phyloP scores from a whole-genome alignment of 2,329 filamentous ascomycete species.

The Aureobasidium sp. region DNA sequence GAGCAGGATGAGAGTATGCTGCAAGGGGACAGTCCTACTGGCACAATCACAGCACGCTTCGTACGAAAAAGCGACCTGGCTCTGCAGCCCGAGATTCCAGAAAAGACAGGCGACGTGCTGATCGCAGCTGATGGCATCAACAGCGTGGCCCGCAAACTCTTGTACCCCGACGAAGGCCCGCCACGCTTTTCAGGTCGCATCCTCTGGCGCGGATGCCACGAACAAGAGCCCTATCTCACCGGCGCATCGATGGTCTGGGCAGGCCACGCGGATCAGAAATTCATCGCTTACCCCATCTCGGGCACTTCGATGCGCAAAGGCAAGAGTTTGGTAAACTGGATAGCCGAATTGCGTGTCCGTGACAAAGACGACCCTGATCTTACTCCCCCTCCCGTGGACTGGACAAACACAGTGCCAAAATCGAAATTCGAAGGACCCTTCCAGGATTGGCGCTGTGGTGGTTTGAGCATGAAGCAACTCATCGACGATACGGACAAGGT shows the following conservation, averaged over 20 bases:
- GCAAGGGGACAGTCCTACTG: neutral
- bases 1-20: constrained; percentile 22
- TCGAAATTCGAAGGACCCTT: constrained; percentile 33
- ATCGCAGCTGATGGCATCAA: constrained; percentile 40
- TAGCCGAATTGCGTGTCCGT: constrained; percentile 36
- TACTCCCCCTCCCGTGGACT: constrained; percentile 37
- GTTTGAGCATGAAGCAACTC: constrained; percentile 34
- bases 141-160: constrained; percentile 31
- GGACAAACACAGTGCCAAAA: constrained; percentile 35
- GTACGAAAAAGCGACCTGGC: constrained; percentile 21
- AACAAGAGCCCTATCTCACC: constrained; percentile 34
- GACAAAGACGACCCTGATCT: constrained; percentile 34
- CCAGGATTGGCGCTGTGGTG: constrained; percentile 34
- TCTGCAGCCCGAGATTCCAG: constrained; percentile 22
- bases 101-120: constrained; percentile 28
- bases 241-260: constrained; percentile 39
- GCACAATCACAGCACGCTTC: constrained; percentile 32
- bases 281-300: constrained; percentile 40
- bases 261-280: constrained; percentile 40
- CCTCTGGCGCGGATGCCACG: constrained; percentile 37
- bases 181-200: constrained; percentile 39
- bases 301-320: constrained; percentile 28
- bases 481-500: constrained; percentile 35
- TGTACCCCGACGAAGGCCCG: constrained; percentile 38
- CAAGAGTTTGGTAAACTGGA: constrained; percentile 39